Evolutionary conservation across 352 stramenopile genomes (phyloP), one percentile per base, ranked within the genome.

Genomic region (Phytophthora brassicae): DNA sequence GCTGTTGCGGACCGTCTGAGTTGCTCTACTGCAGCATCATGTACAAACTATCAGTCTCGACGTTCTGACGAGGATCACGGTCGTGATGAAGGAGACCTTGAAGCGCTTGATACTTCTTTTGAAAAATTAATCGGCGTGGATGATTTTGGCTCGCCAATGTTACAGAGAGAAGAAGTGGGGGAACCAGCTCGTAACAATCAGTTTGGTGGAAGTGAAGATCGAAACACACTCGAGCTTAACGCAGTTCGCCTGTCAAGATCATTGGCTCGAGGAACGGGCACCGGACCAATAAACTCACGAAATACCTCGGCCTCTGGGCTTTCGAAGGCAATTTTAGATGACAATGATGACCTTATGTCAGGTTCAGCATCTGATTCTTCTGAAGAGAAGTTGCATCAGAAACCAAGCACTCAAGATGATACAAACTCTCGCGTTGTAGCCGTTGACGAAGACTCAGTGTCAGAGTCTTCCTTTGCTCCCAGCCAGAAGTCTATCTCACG

Each of bases 401-500:
- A 53, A 1, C 31, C 6, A 8, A 38, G 8, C 4, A 13, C 9
- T 60, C 6, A 13, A 19, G 35, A 42, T 1, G 23, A 17, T 23
- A 13, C 53, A 20, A 29, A 7, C 8, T 64, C 24, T 57, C 23
- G n/a, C 13, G 20, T 16, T 4, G 17, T 38, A 19, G 17, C 24
- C 14, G 31, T 28, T 41, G 35, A 54, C 35, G 47, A 73, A 47
- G 49, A 56, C 29, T 59, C 54, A 7, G 26, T 50, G 26, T 73
- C 58, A 0, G 57, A 55, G 43, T 67, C 47, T 46, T 72, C 53
- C 8, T 61, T 62, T 33, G 45, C 47, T 59, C 35, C 44, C 19
- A 69, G 67, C 56, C 57, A 72, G 31, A 59, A 57, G 42, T 66
- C 46, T 28, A 41, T 72, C 8, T 61, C 59, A 22, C 51, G 31